Percentiles rank a stretch among this genome's conserved stretches.
Conservation (phyloP, 1,284 basidiomycete species). For the Caloboletus firmus region DNA sequence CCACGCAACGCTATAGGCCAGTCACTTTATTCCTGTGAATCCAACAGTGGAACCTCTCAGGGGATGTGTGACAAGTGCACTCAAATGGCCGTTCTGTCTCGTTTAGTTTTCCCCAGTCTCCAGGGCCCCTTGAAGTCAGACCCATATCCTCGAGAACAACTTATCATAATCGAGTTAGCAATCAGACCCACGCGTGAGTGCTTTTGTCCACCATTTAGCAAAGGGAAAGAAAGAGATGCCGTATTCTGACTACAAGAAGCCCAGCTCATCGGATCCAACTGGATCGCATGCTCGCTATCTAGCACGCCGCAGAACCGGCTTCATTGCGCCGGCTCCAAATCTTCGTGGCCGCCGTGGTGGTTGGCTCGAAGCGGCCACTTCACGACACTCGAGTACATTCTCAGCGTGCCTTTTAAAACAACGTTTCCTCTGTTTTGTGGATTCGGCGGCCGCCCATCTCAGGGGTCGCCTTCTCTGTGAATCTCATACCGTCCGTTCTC, state of each 20-base stretch:
- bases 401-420: not conserved
- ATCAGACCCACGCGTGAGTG: not conserved
- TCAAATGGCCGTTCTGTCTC: not conserved
- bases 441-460: not conserved
- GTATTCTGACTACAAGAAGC: not conserved
- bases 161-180: not conserved
- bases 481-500: not conserved
- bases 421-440: not conserved
- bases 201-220: not conserved
- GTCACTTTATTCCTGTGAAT: constrained; percentile 12
- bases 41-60: constrained; percentile 12
- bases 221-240: not conserved
- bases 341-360: not conserved
- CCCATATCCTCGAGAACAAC: not conserved
- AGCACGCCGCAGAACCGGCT: not conserved
- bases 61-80: constrained; percentile 7
- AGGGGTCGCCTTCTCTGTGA: not conserved
- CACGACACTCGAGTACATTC: not conserved
- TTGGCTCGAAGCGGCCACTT: too few relatives aligned
- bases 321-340: too few relatives aligned
- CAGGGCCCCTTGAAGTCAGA: not conserved
- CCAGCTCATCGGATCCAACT: too few relatives aligned
- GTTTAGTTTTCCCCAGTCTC: not conserved
- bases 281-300: not conserved
- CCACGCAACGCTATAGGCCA: not conserved